These are phyloP conservation scores for Arthrobotrys pseudoclavata DNA, from an alignment of 2,329 filamentous ascomycete species.

Conservation along the genomic window DNA sequence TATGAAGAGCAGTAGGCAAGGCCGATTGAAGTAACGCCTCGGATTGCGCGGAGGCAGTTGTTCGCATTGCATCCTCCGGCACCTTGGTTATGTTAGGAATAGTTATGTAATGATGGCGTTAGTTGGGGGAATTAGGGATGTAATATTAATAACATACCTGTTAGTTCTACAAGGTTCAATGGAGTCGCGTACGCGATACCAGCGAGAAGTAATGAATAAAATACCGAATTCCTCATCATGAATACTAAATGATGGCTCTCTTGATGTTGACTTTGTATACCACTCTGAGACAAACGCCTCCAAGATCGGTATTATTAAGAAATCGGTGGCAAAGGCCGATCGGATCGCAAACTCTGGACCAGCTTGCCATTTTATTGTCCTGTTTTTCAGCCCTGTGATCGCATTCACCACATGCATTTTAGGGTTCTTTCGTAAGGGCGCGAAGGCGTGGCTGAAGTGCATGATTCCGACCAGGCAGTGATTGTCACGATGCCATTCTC, in stretches of 20 bases:
- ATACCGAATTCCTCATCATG: neutral
- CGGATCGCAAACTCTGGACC: neutral
- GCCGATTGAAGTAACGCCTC: slow-evolving; percentile 18
- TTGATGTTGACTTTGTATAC: neutral
- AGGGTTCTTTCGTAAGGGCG: neutral
- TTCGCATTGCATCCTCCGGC: slow-evolving; percentile 20
- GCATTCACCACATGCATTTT: neutral
- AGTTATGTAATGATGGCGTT: too few relatives aligned
- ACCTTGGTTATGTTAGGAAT: neutral
- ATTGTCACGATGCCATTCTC: neutral
- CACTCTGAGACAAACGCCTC: neutral
- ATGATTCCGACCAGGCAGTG: neutral
- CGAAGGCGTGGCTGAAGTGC: slow-evolving; percentile 8
- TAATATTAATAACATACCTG: slow-evolving; percentile 1
- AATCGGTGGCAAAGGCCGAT: neutral
- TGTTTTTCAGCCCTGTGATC: neutral
- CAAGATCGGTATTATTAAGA: neutral
- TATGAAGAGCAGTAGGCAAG: slow-evolving; percentile 16
- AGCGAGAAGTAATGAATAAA: neutral
- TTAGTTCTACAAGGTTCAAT: slow-evolving; percentile 2
- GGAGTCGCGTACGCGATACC: neutral
- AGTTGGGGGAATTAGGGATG: too few relatives aligned
- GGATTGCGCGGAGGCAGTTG: slow-evolving; percentile 24
- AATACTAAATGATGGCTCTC: neutral
- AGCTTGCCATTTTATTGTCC: neutral